Percentiles rank a stretch among this genome's conserved stretches.
Conservation (phyloP, 2,329 filamentous ascomycete genomes). For the Pseudogymnoascus pannorum region DNA sequence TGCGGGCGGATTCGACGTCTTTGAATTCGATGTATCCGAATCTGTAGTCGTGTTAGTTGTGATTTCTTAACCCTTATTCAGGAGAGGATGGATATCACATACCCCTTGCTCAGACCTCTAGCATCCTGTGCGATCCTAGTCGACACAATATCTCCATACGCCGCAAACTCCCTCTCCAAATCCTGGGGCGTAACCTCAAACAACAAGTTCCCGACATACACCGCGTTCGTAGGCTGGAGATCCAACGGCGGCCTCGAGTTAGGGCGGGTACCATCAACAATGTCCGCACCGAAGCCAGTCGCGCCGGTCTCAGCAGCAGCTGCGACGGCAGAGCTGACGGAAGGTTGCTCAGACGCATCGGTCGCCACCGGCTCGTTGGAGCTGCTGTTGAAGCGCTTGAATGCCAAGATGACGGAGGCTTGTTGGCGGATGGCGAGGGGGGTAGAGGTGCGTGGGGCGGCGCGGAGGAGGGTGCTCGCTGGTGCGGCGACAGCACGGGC, state of each 20-base stretch:
- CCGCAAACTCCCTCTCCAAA: conserved; percentile 49
- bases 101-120: conserved; percentile 64
- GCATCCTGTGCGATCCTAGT: conserved; percentile 52
- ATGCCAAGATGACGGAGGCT: conserved; percentile 29
- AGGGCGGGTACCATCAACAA: conserved; percentile 12
- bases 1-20: conserved; percentile 42
- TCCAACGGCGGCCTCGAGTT: conserved; percentile 9
- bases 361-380: conserved; percentile 23
- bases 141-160: conserved; percentile 47
- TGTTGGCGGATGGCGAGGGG: conserved; percentile 36
- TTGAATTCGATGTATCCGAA: conserved; percentile 61
- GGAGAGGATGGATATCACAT: no score
- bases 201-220: conserved; percentile 65
- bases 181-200: conserved; percentile 58
- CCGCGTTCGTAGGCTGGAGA: conserved; percentile 34
- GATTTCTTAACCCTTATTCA: no score
- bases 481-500: neutral
- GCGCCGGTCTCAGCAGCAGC: neutral
- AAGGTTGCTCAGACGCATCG: conserved; percentile 23
- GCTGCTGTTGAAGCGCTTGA: conserved; percentile 36
- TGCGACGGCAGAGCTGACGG: neutral
- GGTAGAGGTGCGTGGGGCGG: conserved; percentile 39
- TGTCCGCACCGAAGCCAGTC: neutral
- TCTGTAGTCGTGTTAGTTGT: conserved; percentile 34
- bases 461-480: conserved; percentile 47